A percentile compares a stretch with the other conserved stretches of the same genome.
Evolutionary conservation across 2,329 filamentous ascomycete genomes (phyloP).

Genomic region (Xylaria digitata): DNA sequence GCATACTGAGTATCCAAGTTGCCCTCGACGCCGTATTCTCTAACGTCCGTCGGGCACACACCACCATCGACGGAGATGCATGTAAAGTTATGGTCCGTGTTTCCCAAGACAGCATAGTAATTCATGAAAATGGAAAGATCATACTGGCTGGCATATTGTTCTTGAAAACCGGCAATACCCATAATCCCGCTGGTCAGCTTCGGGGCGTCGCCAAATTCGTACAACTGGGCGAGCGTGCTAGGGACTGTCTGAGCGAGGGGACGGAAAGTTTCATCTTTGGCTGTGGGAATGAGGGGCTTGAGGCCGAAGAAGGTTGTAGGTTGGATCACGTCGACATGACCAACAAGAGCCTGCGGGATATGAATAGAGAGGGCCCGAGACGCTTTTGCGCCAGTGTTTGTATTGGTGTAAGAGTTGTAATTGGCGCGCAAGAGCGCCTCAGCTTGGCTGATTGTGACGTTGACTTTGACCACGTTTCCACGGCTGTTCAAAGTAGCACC

Average conservation of each 20-base stretch:
- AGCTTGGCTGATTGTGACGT: constrained; percentile 22
- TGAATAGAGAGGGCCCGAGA: constrained; percentile 16
- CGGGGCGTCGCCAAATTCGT: constrained; percentile 9
- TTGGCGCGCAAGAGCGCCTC: constrained; percentile 18
- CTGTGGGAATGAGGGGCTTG: constrained; percentile 6
- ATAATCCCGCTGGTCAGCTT: constrained; percentile 24
- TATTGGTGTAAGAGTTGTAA: constrained; percentile 25
- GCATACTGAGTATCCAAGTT: constrained; percentile 30
- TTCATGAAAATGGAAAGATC: constrained; percentile 24
- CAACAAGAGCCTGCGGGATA: constrained; percentile 19
- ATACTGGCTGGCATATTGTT: constrained; percentile 11
- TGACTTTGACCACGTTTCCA: constrained; percentile 26
- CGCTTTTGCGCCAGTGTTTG: constrained; percentile 10
- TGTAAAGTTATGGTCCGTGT: neutral
- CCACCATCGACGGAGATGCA: constrained; percentile 2
- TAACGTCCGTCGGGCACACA: constrained; percentile 5
- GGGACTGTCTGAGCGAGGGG: constrained; percentile 13
- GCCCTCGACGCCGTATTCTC: constrained; percentile 17
- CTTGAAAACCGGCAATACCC: constrained; percentile 26
- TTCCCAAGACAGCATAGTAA: constrained; percentile 13
- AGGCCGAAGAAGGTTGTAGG: constrained; percentile 29
- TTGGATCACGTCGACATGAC: constrained; percentile 23
- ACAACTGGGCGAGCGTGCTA: constrained; percentile 10
- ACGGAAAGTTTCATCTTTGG: constrained; percentile 1
- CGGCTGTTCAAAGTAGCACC: constrained; percentile 17